Evolutionary conservation across 2,329 filamentous ascomycete species (phyloP).

Genomic region (Colletotrichum sp.): DNA sequence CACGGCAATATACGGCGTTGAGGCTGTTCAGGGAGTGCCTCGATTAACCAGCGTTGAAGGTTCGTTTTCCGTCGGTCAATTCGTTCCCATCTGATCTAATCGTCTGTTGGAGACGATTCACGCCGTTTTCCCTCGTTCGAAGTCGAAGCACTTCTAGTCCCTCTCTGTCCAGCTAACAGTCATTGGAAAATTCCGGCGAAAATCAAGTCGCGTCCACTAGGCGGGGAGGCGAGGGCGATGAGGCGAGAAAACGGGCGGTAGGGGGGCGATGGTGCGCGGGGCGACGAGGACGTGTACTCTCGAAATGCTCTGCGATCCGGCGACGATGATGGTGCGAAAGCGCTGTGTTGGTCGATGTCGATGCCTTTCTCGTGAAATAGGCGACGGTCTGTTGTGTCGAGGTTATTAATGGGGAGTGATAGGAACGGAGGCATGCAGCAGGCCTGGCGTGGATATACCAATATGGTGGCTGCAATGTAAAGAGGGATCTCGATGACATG

Average conservation of each 20-base stretch:
- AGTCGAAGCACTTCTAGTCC: conserved; percentile 7
- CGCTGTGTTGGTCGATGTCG: background rate
- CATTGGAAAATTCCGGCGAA: background rate
- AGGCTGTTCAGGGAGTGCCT: background rate
- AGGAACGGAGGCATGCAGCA: conserved; percentile 6
- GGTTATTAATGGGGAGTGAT: background rate
- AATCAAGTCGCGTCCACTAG: background rate
- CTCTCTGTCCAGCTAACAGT: background rate
- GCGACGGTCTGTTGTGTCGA: background rate
- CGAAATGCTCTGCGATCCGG: background rate
- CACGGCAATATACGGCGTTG: background rate
- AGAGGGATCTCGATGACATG: conserved; percentile 25
- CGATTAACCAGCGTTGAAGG: background rate
- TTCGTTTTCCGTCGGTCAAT: background rate
- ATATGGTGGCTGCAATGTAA: conserved; percentile 9
- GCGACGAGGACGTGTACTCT: background rate
- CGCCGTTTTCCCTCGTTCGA: background rate
- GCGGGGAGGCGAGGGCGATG: background rate
- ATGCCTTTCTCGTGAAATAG: background rate
- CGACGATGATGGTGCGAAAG: background rate
- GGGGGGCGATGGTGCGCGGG: background rate
- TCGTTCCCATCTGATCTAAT: background rate
- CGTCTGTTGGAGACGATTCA: background rate
- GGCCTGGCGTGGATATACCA: conserved; percentile 22
- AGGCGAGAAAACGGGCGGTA: background rate